Evolutionary conservation across 306 rosid species (phyloP).

Genomic region (Lathyrus oleraceus): DNA sequence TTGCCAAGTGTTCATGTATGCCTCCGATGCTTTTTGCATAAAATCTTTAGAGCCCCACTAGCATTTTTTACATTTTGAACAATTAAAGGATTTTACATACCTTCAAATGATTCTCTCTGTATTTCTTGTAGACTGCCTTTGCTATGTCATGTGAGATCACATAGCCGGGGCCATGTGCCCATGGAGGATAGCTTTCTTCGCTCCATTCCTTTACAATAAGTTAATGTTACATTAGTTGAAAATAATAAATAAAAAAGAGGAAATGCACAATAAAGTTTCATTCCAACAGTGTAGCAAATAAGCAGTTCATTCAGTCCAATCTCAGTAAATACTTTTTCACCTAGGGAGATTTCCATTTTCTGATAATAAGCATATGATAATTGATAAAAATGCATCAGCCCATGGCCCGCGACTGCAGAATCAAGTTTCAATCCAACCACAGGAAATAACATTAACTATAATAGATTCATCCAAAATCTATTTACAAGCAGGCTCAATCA

Average conservation of each 20-base stretch:
- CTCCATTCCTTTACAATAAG: constrained; percentile 78
- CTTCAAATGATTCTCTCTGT: constrained; percentile 73
- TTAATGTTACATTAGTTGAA: constrained; percentile 18
- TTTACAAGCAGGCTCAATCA: not conserved
- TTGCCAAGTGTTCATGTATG: constrained; percentile 28
- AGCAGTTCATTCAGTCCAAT: constrained; percentile 6
- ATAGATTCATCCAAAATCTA: not conserved
- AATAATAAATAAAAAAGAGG: not conserved
- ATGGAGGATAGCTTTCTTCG: constrained; percentile 80
- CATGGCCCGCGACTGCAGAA: not conserved
- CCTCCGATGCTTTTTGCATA: not conserved
- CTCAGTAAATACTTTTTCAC: not conserved
- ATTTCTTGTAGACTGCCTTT: constrained; percentile 56
- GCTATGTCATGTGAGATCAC: constrained; percentile 88
- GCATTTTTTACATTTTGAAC: constrained; percentile 1
- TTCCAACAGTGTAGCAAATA: constrained; percentile 9
- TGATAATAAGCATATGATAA: constrained; percentile 16
- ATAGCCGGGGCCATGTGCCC: constrained; percentile 99
- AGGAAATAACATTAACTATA: not conserved
- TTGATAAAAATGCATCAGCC: not conserved
- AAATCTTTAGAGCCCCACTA: constrained; percentile 7
- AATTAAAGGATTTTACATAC: constrained; percentile 41
- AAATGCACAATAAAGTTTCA: not conserved
- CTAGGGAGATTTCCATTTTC: constrained; percentile 3
- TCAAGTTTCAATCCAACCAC: constrained; percentile 1